A percentile compares a stretch with the other conserved stretches of the same genome.
Conservation (phyloP, 257 asterid genomes). For the Nemophila menziesii region DNA sequence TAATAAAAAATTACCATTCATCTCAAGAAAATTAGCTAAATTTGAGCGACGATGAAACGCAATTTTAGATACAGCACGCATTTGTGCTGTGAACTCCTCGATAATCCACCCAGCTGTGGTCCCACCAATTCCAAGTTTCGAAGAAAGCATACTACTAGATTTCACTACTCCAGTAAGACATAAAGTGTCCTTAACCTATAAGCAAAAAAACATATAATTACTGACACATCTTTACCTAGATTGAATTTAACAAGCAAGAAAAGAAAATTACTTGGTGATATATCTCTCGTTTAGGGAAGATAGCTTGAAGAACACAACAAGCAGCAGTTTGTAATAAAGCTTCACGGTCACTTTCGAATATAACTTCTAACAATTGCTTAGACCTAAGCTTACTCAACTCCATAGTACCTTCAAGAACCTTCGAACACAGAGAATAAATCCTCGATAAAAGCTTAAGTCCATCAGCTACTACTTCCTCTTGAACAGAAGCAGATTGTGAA, state of each 20-base stretch:
- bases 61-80: constrained; percentile 96
- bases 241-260: background rate
- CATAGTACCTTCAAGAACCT: constrained; percentile 45
- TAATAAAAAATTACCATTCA: constrained; percentile 39
- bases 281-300: constrained; percentile 69
- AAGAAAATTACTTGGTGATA: constrained; percentile 66
- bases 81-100: constrained; percentile 86
- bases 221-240: background rate
- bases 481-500: constrained; percentile 59
- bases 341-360: constrained; percentile 89
- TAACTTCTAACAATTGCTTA: constrained; percentile 60
- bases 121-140: constrained; percentile 78
- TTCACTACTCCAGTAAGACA: constrained; percentile 92
- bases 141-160: constrained; percentile 59
- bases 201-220: constrained; percentile 13
- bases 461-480: constrained; percentile 93
- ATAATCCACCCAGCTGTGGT: constrained; percentile 75
- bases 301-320: constrained; percentile 70
- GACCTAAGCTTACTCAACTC: constrained; percentile 59
- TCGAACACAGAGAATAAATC: constrained; percentile 45
- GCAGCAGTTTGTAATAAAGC: constrained; percentile 85
- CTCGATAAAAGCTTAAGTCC: constrained; percentile 85
- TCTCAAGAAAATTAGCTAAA: constrained; percentile 78
- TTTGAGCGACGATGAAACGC: constrained; percentile 85
- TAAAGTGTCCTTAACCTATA: constrained; percentile 80